Evolutionary conservation across 2,329 filamentous ascomycete genomes (phyloP), one percentile per base, ranked within the genome.

Genomic region (Colletotrichum graminicola): DNA sequence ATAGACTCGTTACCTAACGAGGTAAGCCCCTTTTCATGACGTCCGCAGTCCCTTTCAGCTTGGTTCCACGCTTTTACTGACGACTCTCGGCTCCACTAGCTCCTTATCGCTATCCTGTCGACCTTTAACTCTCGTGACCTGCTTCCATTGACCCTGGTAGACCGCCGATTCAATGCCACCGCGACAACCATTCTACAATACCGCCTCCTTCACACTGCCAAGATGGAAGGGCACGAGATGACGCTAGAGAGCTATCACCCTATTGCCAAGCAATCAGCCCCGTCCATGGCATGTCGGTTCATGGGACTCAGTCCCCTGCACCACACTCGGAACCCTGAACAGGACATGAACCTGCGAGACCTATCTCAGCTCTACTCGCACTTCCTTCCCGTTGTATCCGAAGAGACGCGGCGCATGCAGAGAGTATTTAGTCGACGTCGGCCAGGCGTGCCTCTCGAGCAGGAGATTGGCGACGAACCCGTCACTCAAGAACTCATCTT

Each of bases 241-340:
- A 89, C 95, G 47, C 88, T 97, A 52, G 93, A 95, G 82, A 94
- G 92, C 79, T 95, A 92, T 77, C 93, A 92, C 74, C 93, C 93
- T 0, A 89, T 86, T 73, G 90, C 87, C 32, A 91, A 91, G 79
- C 84, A 92, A 61, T 90, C 87, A 6, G 91, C 92, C 26, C 91
- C 93, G 0, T 90, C 90, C 66, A 85, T 94, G 16, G 79, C 80
- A 77, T 95, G 93, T 80, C 84, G 89, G 55, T 92, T 92, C 73
- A 83, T 91, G 14, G 89, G 88, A 39, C 94, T 91, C 1, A 84
- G 90, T 74, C 87, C 87, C 3, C 81, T 93, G n/a, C 82, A 84
- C 63, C 79, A 79, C 54, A 82, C 73, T 79, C 52, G 60, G 51
- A n/a, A 47, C 39, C 57, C 41, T 14, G 62, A 54, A 16, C 60